A percentile compares a stretch with the other conserved stretches of the same genome.
phyloP scores from a whole-genome alignment of 2,329 filamentous ascomycete species.

The Cercospora sojina region DNA sequence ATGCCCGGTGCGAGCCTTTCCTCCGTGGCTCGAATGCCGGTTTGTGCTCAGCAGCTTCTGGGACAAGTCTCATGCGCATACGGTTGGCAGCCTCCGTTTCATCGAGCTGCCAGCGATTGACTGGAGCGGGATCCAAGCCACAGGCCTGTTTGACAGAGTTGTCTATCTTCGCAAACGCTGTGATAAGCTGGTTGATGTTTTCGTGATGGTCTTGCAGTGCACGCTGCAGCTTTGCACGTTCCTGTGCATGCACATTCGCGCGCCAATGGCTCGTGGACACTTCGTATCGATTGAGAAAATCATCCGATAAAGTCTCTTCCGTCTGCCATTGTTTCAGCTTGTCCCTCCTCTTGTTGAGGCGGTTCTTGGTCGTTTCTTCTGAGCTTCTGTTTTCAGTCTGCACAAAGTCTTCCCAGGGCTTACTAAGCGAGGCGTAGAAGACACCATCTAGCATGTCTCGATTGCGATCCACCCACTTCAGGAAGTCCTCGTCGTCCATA shows the following conservation, averaged over 20 bases:
- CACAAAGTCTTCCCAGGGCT: conserved; percentile 86
- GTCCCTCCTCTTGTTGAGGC: conserved; percentile 75
- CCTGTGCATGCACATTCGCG: conserved; percentile 89
- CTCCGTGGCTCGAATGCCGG: conserved; percentile 84
- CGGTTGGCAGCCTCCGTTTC: conserved; percentile 93
- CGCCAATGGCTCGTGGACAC: conserved; percentile 87
- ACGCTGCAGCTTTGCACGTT: conserved; percentile 87
- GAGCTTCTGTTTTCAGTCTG: conserved; percentile 76
- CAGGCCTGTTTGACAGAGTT: conserved; percentile 75
- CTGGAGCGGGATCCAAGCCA: conserved; percentile 70
- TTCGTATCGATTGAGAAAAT: conserved; percentile 76
- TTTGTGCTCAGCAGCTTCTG: conserved; percentile 67
- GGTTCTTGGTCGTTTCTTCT: conserved; percentile 68
- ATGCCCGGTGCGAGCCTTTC: conserved; percentile 55
- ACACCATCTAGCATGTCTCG: conserved; percentile 73
- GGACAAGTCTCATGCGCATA: conserved; percentile 84
- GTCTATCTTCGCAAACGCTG: conserved; percentile 75
- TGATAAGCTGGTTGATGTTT: conserved; percentile 73
- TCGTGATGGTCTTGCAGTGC: conserved; percentile 91
- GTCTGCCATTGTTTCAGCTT: conserved; percentile 76
- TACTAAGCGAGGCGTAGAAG: conserved; percentile 79
- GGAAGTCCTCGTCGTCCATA: conserved; percentile 83
- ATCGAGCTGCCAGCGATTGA: conserved; percentile 84
- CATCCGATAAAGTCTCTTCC: conserved; percentile 67
- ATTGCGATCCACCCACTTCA: conserved; percentile 84